Evolutionary conservation across 2,329 filamentous ascomycete genomes (phyloP).

Genomic region (Aspergillus udagawae): DNA sequence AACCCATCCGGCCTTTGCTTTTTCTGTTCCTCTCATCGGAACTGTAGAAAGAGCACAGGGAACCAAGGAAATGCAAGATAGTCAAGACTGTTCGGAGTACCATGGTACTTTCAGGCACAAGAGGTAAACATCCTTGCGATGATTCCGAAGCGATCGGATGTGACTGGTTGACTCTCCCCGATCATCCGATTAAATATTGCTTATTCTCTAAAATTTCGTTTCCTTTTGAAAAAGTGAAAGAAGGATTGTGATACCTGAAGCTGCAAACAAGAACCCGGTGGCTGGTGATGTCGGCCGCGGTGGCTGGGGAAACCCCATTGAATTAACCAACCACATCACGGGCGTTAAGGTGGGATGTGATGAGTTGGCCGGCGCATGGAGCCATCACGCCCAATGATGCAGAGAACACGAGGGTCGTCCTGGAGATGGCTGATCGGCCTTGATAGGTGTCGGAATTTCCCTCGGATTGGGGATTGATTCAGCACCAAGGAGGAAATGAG

Average conservation of each 20-base stretch:
- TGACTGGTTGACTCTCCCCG: neutral
- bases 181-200: neutral
- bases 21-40: neutral
- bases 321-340: neutral
- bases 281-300: neutral
- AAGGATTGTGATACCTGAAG: neutral
- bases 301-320: constrained; percentile 3
- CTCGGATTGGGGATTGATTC: too few relatives aligned
- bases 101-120: neutral
- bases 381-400: constrained; percentile 4
- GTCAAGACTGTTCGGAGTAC: neutral
- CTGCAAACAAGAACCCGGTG: neutral
- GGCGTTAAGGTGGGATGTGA: constrained; percentile 10
- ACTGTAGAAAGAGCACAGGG: neutral
- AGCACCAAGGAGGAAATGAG: neutral
- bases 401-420: constrained; percentile 7
- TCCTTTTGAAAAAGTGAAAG: neutral
- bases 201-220: neutral
- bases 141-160: too few relatives aligned
- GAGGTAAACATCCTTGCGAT: neutral
- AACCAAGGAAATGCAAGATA: neutral
- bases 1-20: neutral
- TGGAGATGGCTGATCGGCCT: neutral
- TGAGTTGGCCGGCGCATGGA: constrained; percentile 16
- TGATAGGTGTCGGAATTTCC: too few relatives aligned